Evolutionary conservation across 352 stramenopile genomes (phyloP).

Genomic region (Phytopythium mirpurense): DNA sequence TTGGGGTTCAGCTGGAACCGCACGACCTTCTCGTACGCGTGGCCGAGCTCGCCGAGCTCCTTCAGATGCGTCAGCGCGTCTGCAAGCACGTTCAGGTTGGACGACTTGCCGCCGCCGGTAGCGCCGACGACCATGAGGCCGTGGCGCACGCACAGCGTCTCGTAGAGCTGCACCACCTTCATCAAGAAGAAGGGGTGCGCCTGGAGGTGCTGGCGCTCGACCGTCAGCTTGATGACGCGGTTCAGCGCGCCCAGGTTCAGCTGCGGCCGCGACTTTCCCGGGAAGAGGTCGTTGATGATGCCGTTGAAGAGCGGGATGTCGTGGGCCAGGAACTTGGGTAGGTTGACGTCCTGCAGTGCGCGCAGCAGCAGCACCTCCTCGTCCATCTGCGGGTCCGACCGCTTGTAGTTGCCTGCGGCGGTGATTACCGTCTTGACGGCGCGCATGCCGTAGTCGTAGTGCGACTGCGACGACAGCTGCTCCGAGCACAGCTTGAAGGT

Average conservation of each 20-base stretch:
- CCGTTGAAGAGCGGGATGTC: conserved; percentile 95
- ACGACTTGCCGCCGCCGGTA: conserved; percentile 88
- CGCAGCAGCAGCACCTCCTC: conserved; percentile 92
- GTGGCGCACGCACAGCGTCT: conserved; percentile 93
- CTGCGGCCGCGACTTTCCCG: conserved; percentile 83
- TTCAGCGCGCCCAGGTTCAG: conserved; percentile 86
- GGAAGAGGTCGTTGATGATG: conserved; percentile 95
- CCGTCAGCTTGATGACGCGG: conserved; percentile 88
- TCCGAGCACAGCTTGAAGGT: conserved; percentile 89
- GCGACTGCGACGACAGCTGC: conserved; percentile 85
- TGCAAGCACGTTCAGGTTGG: conserved; percentile 88
- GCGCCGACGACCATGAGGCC: conserved; percentile 95
- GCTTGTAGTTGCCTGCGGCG: conserved; percentile 87
- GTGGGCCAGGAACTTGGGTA: conserved; percentile 93
- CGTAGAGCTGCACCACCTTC: conserved; percentile 94
- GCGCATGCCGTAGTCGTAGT: conserved; percentile 92
- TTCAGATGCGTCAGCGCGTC: conserved; percentile 88
- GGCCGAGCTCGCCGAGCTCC: conserved; percentile 59
- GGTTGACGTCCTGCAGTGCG: conserved; percentile 94
- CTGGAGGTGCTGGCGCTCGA: conserved; percentile 79
- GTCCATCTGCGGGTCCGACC: conserved; percentile 88
- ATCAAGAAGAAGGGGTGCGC: conserved; percentile 90
- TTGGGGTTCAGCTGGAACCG: conserved; percentile 94
- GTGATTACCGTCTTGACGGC: conserved; percentile 89
- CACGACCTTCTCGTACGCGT: conserved; percentile 87